Conservation (phyloP, 768 basidiomycete genomes). For the Dioszegia crocea region DNA sequence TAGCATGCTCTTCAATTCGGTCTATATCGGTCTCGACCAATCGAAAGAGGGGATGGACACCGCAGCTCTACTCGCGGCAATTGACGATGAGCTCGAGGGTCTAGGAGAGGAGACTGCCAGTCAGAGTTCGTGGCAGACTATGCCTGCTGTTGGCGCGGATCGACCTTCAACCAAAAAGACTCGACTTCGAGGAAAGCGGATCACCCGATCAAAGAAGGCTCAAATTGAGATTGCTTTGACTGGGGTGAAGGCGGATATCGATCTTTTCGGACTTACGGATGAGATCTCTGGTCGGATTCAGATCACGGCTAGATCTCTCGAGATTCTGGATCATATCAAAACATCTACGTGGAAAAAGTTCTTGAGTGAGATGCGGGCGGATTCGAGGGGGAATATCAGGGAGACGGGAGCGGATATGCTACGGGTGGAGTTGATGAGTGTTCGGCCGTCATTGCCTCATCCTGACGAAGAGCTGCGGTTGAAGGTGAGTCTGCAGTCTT, state of each 20-base stretch:
- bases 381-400: slow-evolving; percentile 78
- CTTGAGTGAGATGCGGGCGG: slow-evolving; percentile 74
- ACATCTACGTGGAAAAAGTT: slow-evolving; percentile 99
- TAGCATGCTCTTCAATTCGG: slow-evolving; percentile 83
- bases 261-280: slow-evolving; percentile 46
- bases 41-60: slow-evolving; percentile 71
- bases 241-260: slow-evolving; percentile 63
- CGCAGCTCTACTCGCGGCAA: slow-evolving; percentile 75
- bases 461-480: slow-evolving; percentile 70
- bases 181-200: slow-evolving; percentile 22
- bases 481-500: slow-evolving; percentile 56
- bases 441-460: slow-evolving; percentile 67
- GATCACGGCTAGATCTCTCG: slow-evolving; percentile 66
- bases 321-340: slow-evolving; percentile 95
- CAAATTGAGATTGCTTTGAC: slow-evolving; percentile 78
- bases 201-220: slow-evolving; percentile 60
- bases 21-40: slow-evolving; percentile 78
- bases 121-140: slow-evolving; percentile 89
- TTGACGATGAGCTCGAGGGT: slow-evolving; percentile 82
- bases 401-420: slow-evolving; percentile 93
- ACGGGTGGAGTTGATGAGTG: slow-evolving; percentile 70
- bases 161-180: slow-evolving; percentile 16
- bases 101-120: slow-evolving; percentile 60
- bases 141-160: slow-evolving; percentile 47
- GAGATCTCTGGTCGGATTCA: slow-evolving; percentile 64